Evolutionary conservation across 257 asterid genomes (phyloP), one percentile per base, ranked within the genome.

Genomic region (Plantago elongata): DNA sequence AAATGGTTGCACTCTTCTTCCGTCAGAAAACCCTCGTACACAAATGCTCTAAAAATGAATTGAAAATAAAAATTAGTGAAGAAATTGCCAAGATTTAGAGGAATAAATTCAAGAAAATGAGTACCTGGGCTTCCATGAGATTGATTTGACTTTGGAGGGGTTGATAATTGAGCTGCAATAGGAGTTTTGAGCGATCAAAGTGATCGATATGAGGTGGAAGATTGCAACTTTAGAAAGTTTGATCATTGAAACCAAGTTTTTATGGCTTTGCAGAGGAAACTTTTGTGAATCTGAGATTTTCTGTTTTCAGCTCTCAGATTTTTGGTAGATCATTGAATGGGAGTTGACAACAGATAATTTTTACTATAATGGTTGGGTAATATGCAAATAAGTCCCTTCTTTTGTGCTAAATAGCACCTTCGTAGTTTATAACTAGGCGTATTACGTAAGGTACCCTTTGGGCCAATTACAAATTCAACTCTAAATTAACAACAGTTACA

Each of bases 81-180:
- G 45, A 56, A 30, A 9, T 17, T 51, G 57, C 6, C 13, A 18
- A 17, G n/a, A 51, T 16, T 40, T 38, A 3, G 18, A 16, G 10
- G 14, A 49, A 49, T n/a, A n/a, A 44, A 7, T 14, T 13, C 7
- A 30, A 22, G 17, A 10, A 45, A 10, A 9, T 44, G 51, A 55
- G 1, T 77, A 89, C 97, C 99, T 83, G 69, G 99, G 99, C 76
- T 79, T 86, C 89, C 85, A 82, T 68, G 99, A 92, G 68, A 92
- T 58, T 51, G 81, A 80, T 68, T 78, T 84, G 86, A 86, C 99
- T 81, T 83, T 92, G 63, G 89, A 83, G 5, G 99, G 99, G 77
- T 92, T 92, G 82, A 89, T 77, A 38, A 89, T 86, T 34, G 85
- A 64, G 64, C 64, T 75, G 74, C 87, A 62, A 44, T 68, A 64